Conservation (phyloP, 1,139 yeast genomes). For the Taphrina pruni region DNA sequence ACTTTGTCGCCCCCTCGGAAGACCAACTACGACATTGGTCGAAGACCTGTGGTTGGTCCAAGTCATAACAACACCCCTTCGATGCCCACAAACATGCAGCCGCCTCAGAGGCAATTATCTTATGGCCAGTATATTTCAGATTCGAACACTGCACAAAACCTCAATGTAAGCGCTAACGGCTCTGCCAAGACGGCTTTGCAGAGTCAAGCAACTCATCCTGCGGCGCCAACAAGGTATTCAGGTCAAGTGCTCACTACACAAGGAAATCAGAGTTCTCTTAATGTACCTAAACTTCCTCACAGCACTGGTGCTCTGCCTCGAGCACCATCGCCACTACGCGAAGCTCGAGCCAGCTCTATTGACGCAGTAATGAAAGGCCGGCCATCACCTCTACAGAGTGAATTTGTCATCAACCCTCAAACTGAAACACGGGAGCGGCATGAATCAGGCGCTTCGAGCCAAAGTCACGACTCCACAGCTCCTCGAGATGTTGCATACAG, state of each 20-base stretch:
- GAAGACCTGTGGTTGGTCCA: background rate
- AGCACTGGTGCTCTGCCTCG: background rate
- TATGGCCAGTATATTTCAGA: conserved; percentile 1
- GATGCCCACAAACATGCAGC: background rate
- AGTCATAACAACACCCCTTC: background rate
- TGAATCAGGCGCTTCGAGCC: conserved; percentile 6
- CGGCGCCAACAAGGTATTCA: background rate
- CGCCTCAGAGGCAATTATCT: conserved; percentile 1
- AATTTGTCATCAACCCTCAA: conserved; percentile 10
- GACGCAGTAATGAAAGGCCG: conserved; percentile 17
- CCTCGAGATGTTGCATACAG: conserved; percentile 5
- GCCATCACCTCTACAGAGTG: conserved; percentile 14
- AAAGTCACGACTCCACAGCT: conserved; percentile 12
- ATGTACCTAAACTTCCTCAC: background rate
- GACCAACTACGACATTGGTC: background rate
- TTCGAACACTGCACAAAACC: background rate
- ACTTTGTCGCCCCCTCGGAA: conserved; percentile 11
- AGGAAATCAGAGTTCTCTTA: background rate
- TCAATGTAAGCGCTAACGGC: background rate
- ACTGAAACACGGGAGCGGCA: background rate
- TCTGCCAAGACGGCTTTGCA: background rate
- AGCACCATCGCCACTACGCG: conserved; percentile 13
- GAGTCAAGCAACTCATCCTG: background rate
- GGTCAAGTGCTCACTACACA: background rate
- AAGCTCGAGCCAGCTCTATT: conserved; percentile 13